Conservation (phyloP, 2,329 filamentous ascomycete species). For the Paraconiothyrium brasiliense region DNA sequence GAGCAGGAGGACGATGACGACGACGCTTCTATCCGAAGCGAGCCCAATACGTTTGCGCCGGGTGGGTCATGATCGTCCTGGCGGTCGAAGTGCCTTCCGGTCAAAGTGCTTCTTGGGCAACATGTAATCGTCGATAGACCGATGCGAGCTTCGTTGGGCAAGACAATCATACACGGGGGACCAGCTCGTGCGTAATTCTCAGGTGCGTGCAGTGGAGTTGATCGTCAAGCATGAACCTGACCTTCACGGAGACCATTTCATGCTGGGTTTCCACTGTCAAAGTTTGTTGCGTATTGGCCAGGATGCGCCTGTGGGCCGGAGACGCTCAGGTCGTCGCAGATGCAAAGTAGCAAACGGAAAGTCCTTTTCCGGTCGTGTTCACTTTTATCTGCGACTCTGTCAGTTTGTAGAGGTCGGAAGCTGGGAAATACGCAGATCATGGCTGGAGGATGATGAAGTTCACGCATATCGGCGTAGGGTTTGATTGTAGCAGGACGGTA, state of each 20-base stretch:
- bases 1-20: not conserved
- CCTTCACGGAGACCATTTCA: not conserved
- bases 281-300: not conserved
- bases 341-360: not conserved
- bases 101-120: no score
- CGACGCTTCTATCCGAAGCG: not conserved
- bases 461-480: no score
- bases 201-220: not conserved
- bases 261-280: not conserved
- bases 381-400: not conserved
- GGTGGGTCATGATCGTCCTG: not conserved
- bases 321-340: not conserved
- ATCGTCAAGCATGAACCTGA: not conserved
- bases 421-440: not conserved
- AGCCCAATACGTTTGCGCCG: not conserved
- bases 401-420: not conserved
- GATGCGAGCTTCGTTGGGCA: not conserved
- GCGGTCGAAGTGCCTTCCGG: not conserved
- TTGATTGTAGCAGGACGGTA: no score
- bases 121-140: no score
- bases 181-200: no score
- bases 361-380: not conserved
- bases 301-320: not conserved
- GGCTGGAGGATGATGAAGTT: no score
- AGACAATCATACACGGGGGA: not conserved